phyloP scores from a whole-genome alignment of 2,329 filamentous ascomycete genomes.

The Aspergillus glaucus region DNA sequence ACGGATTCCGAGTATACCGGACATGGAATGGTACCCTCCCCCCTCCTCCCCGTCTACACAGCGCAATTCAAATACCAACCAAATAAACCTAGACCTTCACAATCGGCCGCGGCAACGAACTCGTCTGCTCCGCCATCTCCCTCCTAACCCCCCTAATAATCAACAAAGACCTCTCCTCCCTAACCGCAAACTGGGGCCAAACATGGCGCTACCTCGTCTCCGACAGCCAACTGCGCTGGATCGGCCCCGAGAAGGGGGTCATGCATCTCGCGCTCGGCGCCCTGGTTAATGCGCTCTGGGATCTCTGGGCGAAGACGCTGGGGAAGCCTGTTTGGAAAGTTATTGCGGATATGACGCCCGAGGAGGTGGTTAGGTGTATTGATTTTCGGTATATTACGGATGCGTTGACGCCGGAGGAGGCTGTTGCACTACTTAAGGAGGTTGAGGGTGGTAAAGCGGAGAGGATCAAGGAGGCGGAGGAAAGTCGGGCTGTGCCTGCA shows the following conservation, averaged over 20 bases:
- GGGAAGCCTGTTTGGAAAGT: constrained; percentile 86
- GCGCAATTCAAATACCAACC: constrained; percentile 1
- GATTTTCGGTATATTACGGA: constrained; percentile 95
- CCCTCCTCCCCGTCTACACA: not conserved
- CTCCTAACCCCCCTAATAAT: constrained; percentile 71
- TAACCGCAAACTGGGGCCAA: constrained; percentile 74
- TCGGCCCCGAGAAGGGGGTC: constrained; percentile 88
- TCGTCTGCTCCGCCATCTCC: constrained; percentile 78
- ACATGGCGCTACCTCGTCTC: constrained; percentile 90
- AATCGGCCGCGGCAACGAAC: constrained; percentile 71
- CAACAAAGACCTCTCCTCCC: constrained; percentile 67
- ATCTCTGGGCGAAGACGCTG: constrained; percentile 85
- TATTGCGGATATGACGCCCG: constrained; percentile 81
- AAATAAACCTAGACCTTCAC: constrained; percentile 34
- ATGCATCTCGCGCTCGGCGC: constrained; percentile 87
- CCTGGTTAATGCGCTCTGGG: constrained; percentile 88
- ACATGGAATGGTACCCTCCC: constrained; percentile 35
- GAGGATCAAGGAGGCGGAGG: constrained; percentile 66
- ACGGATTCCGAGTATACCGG: constrained; percentile 57
- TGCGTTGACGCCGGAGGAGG: constrained; percentile 81
- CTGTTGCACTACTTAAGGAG: constrained; percentile 62
- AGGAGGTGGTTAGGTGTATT: constrained; percentile 80
- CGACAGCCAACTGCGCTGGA: constrained; percentile 87
- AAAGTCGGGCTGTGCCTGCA: constrained; percentile 71
- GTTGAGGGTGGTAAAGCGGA: constrained; percentile 62